Evolutionary conservation across 2,329 filamentous ascomycete species (phyloP).

Genomic region (Cladosporium austrohemisphaericum): DNA sequence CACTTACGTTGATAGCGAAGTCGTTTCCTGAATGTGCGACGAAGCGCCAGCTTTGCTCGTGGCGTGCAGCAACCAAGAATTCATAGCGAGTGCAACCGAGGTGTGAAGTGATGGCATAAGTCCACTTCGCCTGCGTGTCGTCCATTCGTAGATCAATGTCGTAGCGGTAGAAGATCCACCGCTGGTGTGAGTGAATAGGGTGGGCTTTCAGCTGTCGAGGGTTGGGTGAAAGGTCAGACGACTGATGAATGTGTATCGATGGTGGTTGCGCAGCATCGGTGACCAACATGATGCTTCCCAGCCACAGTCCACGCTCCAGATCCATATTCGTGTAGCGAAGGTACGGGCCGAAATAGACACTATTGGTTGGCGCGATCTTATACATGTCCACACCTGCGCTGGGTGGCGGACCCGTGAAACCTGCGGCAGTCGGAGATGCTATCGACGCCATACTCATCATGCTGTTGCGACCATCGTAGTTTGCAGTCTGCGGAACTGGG

Average conservation of each 20-base stretch:
- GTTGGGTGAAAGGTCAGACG: slow-evolving; percentile 85
- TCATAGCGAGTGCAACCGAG: slow-evolving; percentile 97
- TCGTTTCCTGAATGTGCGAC: slow-evolving; percentile 95
- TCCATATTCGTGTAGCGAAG: slow-evolving; percentile 97
- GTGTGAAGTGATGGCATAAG: slow-evolving; percentile 95
- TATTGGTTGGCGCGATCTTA: slow-evolving; percentile 88
- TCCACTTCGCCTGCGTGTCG: slow-evolving; percentile 78
- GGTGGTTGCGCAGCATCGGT: slow-evolving; percentile 89
- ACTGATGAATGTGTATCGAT: slow-evolving; percentile 92
- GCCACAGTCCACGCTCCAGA: slow-evolving; percentile 81
- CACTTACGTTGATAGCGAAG: slow-evolving; percentile 81
- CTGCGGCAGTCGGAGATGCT: slow-evolving; percentile 70
- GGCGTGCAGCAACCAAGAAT: slow-evolving; percentile 85
- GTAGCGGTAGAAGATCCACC: slow-evolving; percentile 95
- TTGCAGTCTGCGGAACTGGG: slow-evolving; percentile 69
- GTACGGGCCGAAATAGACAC: slow-evolving; percentile 97
- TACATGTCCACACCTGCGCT: slow-evolving; percentile 89
- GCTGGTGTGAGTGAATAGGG: slow-evolving; percentile 81
- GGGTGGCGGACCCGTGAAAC: slow-evolving; percentile 85
- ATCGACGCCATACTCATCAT: slow-evolving; percentile 76
- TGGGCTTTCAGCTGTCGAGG: slow-evolving; percentile 76
- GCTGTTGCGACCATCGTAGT: slow-evolving; percentile 67
- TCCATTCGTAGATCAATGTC: slow-evolving; percentile 88
- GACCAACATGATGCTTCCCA: slow-evolving; percentile 88
- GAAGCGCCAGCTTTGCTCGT: slow-evolving; percentile 92